Base-by-base conservation (phyloP, 495 filamentous ascomycete genomes). In the Aspergillus nidulans region DNA sequence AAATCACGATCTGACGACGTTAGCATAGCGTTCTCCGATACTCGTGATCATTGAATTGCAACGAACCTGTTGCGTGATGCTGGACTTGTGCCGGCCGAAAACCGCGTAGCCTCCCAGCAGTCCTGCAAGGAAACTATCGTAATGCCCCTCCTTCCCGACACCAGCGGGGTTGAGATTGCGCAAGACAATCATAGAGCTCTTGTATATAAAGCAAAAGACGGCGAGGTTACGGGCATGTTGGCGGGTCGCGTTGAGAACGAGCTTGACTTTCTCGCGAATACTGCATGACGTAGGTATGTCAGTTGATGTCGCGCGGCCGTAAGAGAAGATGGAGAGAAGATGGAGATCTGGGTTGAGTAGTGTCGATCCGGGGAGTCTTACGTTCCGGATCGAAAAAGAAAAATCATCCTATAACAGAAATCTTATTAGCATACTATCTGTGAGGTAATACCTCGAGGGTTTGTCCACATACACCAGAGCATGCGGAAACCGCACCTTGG, bases 401-500 rank as follows among this genome's bases (percentile, higher is more conserved):
- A 83, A 45, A 95, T 86, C 91, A 97, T 98, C 20, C 86, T 91
- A 59, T 52, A 47, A 51, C 13, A 43, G 13, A 6, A 5, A 39
- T 49, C 15, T n/a, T 19, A 16, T 64, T 53, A 62, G 56, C 45
- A 18, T 28, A 52, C 18, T 34, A 9, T 10, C 30, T 34, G 30
- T 2, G 15, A 34, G 26, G 26, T 28, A 5, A 28, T 28, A 28
- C 4, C n/a, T n/a, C 4, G 26, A 28, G 26, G 26, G 30, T 12
- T 34, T 6, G 2, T 38, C 9, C 26, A 72, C 73, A 36, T 83
- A 91, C 86, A 98, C 94, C 55, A 98, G 81, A 49, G 94, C 94
- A 75, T 98, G 94, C 62, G 94, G 94, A 77, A 97, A 97, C 59
- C 94, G 91, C 69, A 99, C 90, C 82, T 97, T 99, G 61, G 91